These are phyloP conservation scores for Isoetes taiwanensis DNA, from an alignment of 75 land plant genomes.

Conservation along the genomic window DNA sequence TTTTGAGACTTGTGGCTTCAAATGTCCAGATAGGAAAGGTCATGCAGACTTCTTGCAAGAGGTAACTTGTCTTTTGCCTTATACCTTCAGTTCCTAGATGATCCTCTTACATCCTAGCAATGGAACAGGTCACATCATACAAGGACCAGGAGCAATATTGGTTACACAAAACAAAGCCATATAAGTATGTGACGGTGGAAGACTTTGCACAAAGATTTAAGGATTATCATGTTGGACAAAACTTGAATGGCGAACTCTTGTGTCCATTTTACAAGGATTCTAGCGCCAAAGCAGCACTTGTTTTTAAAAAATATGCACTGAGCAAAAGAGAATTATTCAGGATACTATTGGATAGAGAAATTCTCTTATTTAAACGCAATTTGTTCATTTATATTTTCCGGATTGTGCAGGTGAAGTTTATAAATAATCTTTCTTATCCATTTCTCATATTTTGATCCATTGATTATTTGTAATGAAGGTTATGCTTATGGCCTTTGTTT, in stretches of 20 bases:
- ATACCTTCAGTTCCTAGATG: too few species aligned
- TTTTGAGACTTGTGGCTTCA: conserved; percentile 20
- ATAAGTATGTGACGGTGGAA: conserved; percentile 49
- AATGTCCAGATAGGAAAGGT: conserved; percentile 26
- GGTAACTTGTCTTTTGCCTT: conserved; percentile 8
- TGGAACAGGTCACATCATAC: conserved; percentile 59
- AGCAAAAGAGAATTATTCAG: conserved; percentile 48
- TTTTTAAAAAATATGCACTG: conserved; percentile 34
- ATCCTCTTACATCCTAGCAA: too few species aligned
- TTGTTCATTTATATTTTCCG: conserved; percentile 62
- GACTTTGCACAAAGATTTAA: conserved; percentile 58
- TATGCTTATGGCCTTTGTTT: conserved; percentile 42
- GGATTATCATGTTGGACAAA: conserved; percentile 48
- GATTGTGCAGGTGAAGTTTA: conserved; percentile 35
- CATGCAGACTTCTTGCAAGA: conserved; percentile 28
- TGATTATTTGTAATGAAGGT: conserved; percentile 26
- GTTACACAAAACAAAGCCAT: conserved; percentile 38
- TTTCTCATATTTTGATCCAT: not conserved
- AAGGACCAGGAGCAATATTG: conserved; percentile 96
- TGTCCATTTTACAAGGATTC: conserved; percentile 43
- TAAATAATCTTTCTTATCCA: too few species aligned
- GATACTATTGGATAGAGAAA: conserved; percentile 56
- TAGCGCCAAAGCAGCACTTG: conserved; percentile 64
- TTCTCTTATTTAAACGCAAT: conserved; percentile 72
- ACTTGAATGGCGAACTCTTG: conserved; percentile 38